Evolutionary conservation across 192 early-diverging fungal genomes (phyloP), one percentile per base, ranked within the genome.

Genomic region (Mortierella alpina): DNA sequence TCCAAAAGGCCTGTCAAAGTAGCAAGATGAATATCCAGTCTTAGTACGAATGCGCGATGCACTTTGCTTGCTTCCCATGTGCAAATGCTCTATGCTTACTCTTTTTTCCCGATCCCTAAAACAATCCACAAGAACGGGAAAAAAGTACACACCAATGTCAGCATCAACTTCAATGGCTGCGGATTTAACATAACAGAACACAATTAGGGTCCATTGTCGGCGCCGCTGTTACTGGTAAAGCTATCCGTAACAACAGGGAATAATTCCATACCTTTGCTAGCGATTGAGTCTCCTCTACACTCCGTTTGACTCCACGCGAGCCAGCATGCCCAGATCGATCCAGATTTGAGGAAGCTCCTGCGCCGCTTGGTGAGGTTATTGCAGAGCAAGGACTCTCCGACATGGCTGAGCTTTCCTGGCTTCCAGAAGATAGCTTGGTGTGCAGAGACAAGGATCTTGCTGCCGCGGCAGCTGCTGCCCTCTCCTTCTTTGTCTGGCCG

Each of bases 401-500:
- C 75, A 66, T 70, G 13, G 63, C 18, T 6, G 63, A 52, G 7
- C 41, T 56, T 13, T 60, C 51, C 54, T 59, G 59, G 4, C 52
- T 45, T 46, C 41, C 55, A 17, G 61, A 47, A n/a, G 31, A 31
- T 31, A 72, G 46, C 41, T 80, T 80, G 17, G 77, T 80, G 54
- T 80, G 77, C 7, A 80, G 41, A 13, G 77, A 80, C 1, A 80
- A 49, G 18, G 63, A 62, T 42, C 48, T 60, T 10, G 59, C 49
- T 45, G 69, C 69, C 20, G 48, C 55, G 41, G 69, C 59, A 11
- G 58, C 48, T 4, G 69, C 56, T 7, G 68, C 65, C 23, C 41
- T 53, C 13, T 51, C 59, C 54, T 80, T 80, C 20, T 80, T 80
- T 20, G 18, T 66, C 31, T 78, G 75, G n/a, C 65, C 22, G 18